Evolutionary conservation across 1,284 basidiomycete genomes (phyloP), one percentile per base, ranked within the genome.

Genomic region (Schizopora paradoxa): DNA sequence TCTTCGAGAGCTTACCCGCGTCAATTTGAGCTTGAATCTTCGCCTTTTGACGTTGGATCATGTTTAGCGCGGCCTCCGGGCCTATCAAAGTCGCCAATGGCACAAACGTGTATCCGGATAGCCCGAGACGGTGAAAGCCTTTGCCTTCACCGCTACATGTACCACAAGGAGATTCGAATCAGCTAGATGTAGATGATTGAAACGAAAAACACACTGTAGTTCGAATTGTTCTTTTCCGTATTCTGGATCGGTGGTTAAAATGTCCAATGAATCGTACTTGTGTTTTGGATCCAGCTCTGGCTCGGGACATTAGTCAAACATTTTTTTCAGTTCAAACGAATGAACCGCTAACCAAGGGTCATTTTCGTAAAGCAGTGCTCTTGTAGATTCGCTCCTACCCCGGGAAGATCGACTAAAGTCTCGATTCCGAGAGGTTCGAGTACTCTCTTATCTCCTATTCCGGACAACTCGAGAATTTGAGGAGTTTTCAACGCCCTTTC

Each of bases 351-450:
- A 62, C 61, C 58, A 19, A 50, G 61, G 1, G 46, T 33, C 0
- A 55, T 10, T 2, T 48, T 51, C 1, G 40, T 28, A 14, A 47
- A 47, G 7, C 54, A 34, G 43, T 66, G 64, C 29, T 36, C 46
- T 28, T 48, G 46, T 22, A 42, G 23, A 23, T 48, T 48, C 16
- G 18, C 14, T 6, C 40, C 39, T 13, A 48, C 41, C n/a, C 40
- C 46, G 27, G 46, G 46, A 16, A 48, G 19, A 23, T 48, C 46
- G 28, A 48, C 31, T 14, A 43, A 6, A 26, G 40, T 16, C 13
- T 48, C 31, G 13, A 48, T 48, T 6, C 21, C 18, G 23, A 33
- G 27, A 14, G 28, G 22, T 11, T 4, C 11, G 10, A 48, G 40
- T 8, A 16, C 26, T 6, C 13, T 6, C 14, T 23, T 3, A 27